phyloP scores from a whole-genome alignment of 2,329 filamentous ascomycete genomes.

The Alternaria sp. region DNA sequence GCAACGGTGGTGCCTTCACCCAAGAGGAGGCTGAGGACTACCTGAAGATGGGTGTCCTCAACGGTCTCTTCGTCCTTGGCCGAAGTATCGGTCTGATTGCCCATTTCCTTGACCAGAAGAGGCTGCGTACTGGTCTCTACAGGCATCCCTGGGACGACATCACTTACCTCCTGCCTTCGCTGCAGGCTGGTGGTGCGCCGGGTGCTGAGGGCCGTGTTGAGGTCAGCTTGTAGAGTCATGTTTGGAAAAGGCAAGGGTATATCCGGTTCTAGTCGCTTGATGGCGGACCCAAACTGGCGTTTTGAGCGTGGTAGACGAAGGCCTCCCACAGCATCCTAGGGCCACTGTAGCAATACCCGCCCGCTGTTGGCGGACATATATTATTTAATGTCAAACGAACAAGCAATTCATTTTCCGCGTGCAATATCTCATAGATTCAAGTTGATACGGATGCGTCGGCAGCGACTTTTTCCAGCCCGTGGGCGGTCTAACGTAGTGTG shows the following conservation, averaged over 20 bases:
- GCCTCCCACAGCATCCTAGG: constrained; percentile 31
- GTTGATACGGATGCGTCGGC: neutral
- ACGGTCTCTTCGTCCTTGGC: constrained; percentile 98
- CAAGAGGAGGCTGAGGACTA: constrained; percentile 98
- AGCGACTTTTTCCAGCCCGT: constrained; percentile 7
- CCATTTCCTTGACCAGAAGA: constrained; percentile 99
- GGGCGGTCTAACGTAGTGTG: constrained; percentile 2
- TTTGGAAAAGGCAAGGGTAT: constrained; percentile 38
- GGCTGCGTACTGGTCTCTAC: constrained; percentile 97
- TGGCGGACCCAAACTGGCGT: constrained; percentile 40
- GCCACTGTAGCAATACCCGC: constrained; percentile 46
- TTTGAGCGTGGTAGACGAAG: constrained; percentile 44
- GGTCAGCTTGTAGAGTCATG: constrained; percentile 49
- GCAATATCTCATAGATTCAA: neutral
- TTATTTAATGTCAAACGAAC: constrained; percentile 43
- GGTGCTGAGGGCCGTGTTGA: constrained; percentile 54
- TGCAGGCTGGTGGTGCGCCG: constrained; percentile 48
- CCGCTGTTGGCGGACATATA: constrained; percentile 41
- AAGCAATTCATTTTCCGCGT: constrained; percentile 17
- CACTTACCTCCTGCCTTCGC: constrained; percentile 53
- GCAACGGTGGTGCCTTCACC: constrained; percentile 97
- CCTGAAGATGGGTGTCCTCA: constrained; percentile 98
- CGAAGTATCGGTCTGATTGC: constrained; percentile 99
- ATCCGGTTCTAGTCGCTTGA: constrained; percentile 36
- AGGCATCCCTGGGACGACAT: constrained; percentile 84